phyloP scores from a whole-genome alignment of 2,329 filamentous ascomycete species.

The Davidsoniella eucalypti region DNA sequence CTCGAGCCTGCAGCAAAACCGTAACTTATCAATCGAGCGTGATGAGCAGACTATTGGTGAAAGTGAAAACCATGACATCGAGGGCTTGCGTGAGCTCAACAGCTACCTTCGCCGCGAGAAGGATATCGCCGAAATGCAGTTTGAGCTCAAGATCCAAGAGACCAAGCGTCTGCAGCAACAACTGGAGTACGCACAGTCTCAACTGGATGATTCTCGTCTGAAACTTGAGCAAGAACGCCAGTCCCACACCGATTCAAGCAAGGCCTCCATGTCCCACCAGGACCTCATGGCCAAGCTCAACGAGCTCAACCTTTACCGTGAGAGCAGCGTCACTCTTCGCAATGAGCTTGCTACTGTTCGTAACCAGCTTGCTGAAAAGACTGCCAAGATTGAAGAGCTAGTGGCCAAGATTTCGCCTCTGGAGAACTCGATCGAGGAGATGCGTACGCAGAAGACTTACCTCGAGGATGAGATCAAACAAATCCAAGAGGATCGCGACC shows the following conservation, averaged over 20 bases:
- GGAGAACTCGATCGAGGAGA: conserved; percentile 60
- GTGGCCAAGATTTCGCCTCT: conserved; percentile 64
- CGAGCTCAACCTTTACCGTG: conserved; percentile 87
- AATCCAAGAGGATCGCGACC: conserved; percentile 77
- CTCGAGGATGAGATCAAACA: conserved; percentile 80
- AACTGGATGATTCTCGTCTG: conserved; percentile 75
- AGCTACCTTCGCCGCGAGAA: conserved; percentile 86
- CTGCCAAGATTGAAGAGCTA: conserved; percentile 57
- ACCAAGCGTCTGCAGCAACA: conserved; percentile 79
- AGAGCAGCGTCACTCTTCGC: conserved; percentile 82
- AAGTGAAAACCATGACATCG: conserved; percentile 36
- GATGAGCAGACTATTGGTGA: conserved; percentile 15
- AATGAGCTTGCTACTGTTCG: conserved; percentile 72
- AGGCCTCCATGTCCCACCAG: conserved; percentile 62
- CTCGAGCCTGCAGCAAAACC: conserved; percentile 58
- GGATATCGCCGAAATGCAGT: conserved; percentile 94
- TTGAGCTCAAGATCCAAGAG: conserved; percentile 77
- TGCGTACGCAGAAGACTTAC: conserved; percentile 65
- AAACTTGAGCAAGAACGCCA: conserved; percentile 84
- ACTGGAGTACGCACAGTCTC: conserved; percentile 67
- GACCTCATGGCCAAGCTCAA: conserved; percentile 90
- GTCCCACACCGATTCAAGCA: conserved; percentile 54
- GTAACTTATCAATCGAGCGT: conserved; percentile 33
- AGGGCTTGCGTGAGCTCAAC: conserved; percentile 78
- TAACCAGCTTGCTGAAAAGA: conserved; percentile 58